Evolutionary conservation across 148 eudicot genomes (phyloP).

Genomic region (Rhododendron mucronatum): DNA sequence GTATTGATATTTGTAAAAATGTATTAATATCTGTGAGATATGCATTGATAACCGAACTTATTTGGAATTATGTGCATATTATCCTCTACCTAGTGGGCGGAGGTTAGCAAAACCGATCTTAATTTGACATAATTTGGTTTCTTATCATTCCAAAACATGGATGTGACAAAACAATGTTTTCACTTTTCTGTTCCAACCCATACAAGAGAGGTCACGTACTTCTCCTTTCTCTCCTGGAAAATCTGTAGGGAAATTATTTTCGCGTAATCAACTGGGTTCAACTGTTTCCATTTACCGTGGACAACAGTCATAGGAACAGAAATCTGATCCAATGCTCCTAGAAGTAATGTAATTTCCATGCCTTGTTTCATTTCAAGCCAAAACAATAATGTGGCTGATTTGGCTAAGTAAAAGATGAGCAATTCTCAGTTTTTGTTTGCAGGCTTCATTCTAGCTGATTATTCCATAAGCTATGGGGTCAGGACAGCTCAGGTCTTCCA

Average conservation of each 20-base stretch:
- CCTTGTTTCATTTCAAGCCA: background rate
- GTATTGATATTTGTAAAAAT: too few species aligned
- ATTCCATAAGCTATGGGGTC: conserved; percentile 58
- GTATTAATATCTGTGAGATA: too few species aligned
- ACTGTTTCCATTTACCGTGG: background rate
- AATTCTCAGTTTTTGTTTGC: conserved; percentile 11
- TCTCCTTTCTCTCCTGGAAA: background rate
- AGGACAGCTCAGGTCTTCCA: conserved; percentile 58
- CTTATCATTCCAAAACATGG: background rate
- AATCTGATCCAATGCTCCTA: background rate
- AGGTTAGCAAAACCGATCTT: background rate
- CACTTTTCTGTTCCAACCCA: background rate
- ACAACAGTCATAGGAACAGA: background rate
- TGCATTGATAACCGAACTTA: too few species aligned
- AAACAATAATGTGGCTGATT: background rate
- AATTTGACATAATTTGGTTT: background rate
- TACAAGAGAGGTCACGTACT: background rate
- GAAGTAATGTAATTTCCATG: background rate
- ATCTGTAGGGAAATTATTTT: background rate
- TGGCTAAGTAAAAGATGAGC: background rate
- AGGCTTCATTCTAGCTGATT: conserved; percentile 67
- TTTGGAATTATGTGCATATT: too few species aligned
- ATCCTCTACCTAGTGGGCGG: too few species aligned
- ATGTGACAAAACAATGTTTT: background rate
- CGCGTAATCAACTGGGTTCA: background rate